A percentile compares a stretch with the other conserved stretches of the same genome.
Evolutionary conservation across 2,329 filamentous ascomycete genomes (phyloP).

Genomic region (Colletotrichum higginsianum): DNA sequence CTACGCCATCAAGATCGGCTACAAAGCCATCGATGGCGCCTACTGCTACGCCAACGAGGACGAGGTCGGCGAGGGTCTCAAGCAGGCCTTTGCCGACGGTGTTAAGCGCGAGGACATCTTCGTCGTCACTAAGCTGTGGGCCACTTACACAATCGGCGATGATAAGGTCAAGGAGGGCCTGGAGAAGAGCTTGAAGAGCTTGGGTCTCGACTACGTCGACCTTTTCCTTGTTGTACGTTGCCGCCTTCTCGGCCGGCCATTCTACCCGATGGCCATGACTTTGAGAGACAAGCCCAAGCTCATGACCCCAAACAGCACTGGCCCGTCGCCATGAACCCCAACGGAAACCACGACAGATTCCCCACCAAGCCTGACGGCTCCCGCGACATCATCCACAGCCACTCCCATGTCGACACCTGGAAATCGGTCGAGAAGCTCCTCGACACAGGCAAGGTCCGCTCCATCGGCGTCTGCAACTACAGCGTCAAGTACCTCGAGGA

Average conservation of each 20-base stretch:
- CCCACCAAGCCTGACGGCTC: slow-evolving; percentile 81
- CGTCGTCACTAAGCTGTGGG: slow-evolving; percentile 89
- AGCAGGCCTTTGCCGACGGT: slow-evolving; percentile 78
- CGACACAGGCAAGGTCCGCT: slow-evolving; percentile 69
- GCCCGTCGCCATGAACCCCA: slow-evolving; percentile 85
- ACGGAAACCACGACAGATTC: slow-evolving; percentile 81
- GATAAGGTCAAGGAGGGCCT: slow-evolving; percentile 76
- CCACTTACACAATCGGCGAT: slow-evolving; percentile 75
- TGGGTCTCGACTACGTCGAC: slow-evolving; percentile 87
- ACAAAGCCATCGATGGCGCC: slow-evolving; percentile 77
- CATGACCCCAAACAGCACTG: slow-evolving; percentile 71
- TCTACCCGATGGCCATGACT: background rate
- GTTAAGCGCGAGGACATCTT: slow-evolving; percentile 85
- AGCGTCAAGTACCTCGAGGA: slow-evolving; percentile 69
- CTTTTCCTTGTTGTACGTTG: slow-evolving; percentile 76
- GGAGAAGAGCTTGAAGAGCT: slow-evolving; percentile 78
- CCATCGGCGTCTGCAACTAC: slow-evolving; percentile 72
- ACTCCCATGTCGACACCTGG: slow-evolving; percentile 84
- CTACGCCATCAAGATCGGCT: slow-evolving; percentile 70
- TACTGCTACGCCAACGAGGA: slow-evolving; percentile 88
- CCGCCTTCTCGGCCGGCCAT: background rate
- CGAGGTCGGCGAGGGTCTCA: slow-evolving; percentile 84
- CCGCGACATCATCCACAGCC: slow-evolving; percentile 78
- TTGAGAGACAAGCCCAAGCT: slow-evolving; percentile 6
- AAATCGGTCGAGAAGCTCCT: slow-evolving; percentile 80